These are phyloP conservation scores for Piper longum DNA, from an alignment of 164 flowering plant species.

Conservation along the genomic window DNA sequence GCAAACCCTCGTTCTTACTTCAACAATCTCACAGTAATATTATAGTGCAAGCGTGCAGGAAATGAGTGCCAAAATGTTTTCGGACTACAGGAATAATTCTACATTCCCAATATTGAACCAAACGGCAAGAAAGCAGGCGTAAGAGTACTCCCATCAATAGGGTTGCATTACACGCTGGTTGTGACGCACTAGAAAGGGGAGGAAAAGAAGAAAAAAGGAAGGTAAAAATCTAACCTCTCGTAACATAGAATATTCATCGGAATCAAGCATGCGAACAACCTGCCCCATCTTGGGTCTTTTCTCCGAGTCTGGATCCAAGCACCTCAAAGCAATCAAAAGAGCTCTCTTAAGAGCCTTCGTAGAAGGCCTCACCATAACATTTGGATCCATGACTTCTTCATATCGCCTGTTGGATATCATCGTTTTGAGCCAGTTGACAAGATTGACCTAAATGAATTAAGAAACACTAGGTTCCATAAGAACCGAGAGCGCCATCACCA, in stretches of 20 bases:
- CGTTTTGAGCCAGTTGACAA: constrained; percentile 83
- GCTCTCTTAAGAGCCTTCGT: constrained; percentile 70
- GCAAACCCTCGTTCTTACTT: no score
- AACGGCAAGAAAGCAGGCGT: no score
- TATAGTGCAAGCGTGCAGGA: no score
- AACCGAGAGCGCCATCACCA: no score
- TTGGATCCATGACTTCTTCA: constrained; percentile 80
- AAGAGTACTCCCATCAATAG: no score
- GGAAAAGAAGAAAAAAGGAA: neutral
- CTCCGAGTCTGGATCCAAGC: constrained; percentile 73
- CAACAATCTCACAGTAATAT: no score
- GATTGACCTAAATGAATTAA: constrained; percentile 46
- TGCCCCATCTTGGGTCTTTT: constrained; percentile 89
- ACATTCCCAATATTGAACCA: no score
- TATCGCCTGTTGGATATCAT: constrained; percentile 73
- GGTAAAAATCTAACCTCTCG: constrained; percentile 41
- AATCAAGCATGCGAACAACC: constrained; percentile 85
- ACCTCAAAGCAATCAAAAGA: constrained; percentile 74
- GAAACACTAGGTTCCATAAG: neutral
- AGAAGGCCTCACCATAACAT: constrained; percentile 59
- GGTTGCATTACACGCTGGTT: no score
- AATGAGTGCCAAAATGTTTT: no score
- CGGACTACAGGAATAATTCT: no score
- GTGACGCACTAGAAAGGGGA: neutral
- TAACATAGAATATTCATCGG: constrained; percentile 72